Base-by-base conservation (phyloP, 192 early-diverging fungal species). In the Linnemannia schmuckeri region DNA sequence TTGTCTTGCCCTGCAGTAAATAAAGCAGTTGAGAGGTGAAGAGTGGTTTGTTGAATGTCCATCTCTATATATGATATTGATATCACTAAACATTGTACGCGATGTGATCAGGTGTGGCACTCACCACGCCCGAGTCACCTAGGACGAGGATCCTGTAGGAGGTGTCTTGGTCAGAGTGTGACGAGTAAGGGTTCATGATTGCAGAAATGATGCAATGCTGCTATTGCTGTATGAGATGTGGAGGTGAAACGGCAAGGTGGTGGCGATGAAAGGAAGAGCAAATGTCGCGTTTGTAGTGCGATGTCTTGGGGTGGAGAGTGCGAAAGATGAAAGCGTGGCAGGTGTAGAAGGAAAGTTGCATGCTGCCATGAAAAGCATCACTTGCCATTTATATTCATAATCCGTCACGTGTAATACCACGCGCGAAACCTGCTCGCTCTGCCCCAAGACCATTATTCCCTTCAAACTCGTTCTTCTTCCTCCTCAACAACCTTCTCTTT, bases 1-100 rank as follows among this genome's bases (percentile, higher is more conserved):
- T 90, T 6, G 92, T 89, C 79, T 93, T 93, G 17, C 92, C 92
- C 84, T 90, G 55, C 69, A 55, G 30, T 18, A 8, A 63, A 75
- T 66, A 13, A 40, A 46, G 42, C 30, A 41, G 41, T 55, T 42
- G 30, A 40, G 42, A 54, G 18, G 33, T 27, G 33, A 27, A 52
- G 47, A 12, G 20, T 10, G 24, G 24, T 10, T 42, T 15, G 12
- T 46, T 22, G 30, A 40, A 20, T 41, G 7, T 33, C 15, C 44
- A 46, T 44, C 10, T 44, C 9, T 52, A 52, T 17, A 52, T 22
- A 52, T 5, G 15, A 6, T 22, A 52, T 18, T 4, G 17, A 49
- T 30, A 61, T 18, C 5, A 35, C 17, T 30, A 35, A 3, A 18
- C 4, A 54, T 0, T 40, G 24, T 22, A 74, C 12, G 8, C 6